A percentile compares a stretch with the other conserved stretches of the same genome.
These are phyloP conservation scores for Penicillium nordicum DNA, from an alignment of 2,329 filamentous ascomycete genomes.

Conservation along the genomic window DNA sequence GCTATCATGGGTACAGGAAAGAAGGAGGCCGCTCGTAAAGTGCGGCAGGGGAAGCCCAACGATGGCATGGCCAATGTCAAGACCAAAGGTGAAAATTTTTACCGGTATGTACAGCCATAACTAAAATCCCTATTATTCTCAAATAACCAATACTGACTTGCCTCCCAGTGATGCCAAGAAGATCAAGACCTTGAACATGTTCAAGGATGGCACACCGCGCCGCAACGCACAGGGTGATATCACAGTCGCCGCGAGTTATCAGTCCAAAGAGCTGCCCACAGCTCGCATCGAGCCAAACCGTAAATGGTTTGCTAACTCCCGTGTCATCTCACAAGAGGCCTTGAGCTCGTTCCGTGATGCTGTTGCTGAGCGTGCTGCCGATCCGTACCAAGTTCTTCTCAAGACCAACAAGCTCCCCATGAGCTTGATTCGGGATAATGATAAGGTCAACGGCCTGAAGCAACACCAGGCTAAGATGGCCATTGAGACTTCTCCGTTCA, in stretches of 20 bases:
- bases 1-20: constrained; percentile 78
- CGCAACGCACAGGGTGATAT: constrained; percentile 81
- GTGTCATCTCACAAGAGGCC: constrained; percentile 85
- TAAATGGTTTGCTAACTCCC: constrained; percentile 96
- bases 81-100: constrained; percentile 97
- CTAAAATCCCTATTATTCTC: constrained; percentile 17
- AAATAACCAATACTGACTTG: constrained; percentile 11
- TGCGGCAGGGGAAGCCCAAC: constrained; percentile 77
- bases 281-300: constrained; percentile 93
- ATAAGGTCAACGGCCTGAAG: constrained; percentile 77
- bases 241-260: constrained; percentile 76
- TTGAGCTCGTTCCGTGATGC: constrained; percentile 84
- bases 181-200: constrained; percentile 83
- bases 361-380: constrained; percentile 82
- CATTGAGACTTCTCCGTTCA: constrained; percentile 80
- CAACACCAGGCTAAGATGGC: constrained; percentile 92
- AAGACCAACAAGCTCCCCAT: constrained; percentile 97
- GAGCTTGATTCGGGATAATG: constrained; percentile 80
- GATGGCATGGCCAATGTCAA: constrained; percentile 91
- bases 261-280: constrained; percentile 74
- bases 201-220: constrained; percentile 79
- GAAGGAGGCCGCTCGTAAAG: constrained; percentile 80
- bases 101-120: constrained; percentile 57
- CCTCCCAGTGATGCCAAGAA: constrained; percentile 67
- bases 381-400: constrained; percentile 91